Conservation (phyloP, 1,139 yeast genomes). For the Yamadazyma diddensiae region DNA sequence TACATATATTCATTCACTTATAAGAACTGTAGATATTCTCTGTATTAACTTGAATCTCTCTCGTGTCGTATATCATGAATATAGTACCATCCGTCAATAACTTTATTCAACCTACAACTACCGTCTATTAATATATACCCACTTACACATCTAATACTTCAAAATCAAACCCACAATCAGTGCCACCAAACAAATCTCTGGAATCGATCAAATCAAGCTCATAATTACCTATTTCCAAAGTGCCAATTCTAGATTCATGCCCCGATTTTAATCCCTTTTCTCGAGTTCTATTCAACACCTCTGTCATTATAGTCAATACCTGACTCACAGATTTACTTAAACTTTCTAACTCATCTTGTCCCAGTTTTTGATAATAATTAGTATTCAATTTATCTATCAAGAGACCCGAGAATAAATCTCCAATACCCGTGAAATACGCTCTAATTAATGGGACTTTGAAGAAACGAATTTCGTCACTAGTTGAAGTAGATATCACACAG, state of each 20-base stretch:
- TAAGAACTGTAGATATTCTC: too few species aligned
- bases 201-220: slow-evolving; percentile 42
- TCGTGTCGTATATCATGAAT: too few species aligned
- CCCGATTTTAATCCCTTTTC: slow-evolving; percentile 9
- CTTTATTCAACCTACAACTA: too few species aligned
- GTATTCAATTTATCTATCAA: slow-evolving; percentile 57
- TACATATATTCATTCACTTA: too few species aligned
- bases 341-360: slow-evolving; percentile 8
- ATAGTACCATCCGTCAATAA: too few species aligned
- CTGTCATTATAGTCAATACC: slow-evolving; percentile 48
- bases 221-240: slow-evolving; percentile 38
- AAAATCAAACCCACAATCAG: too few species aligned
- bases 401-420: slow-evolving; percentile 84
- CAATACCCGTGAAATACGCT: slow-evolving; percentile 88
- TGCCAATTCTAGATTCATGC: slow-evolving; percentile 30
- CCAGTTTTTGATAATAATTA: slow-evolving; percentile 13
- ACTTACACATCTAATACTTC: too few species aligned
- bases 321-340: slow-evolving; percentile 42
- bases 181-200: slow-evolving; percentile 25
- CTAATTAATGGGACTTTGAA: slow-evolving; percentile 55
- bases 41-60: too few species aligned
- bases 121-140: too few species aligned
- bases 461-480: slow-evolving; percentile 16
- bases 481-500: slow-evolving; percentile 50
- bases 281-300: slow-evolving; percentile 42